Conservation (phyloP, 371 early-diverging fungal species). For the Batkoa obscura region DNA sequence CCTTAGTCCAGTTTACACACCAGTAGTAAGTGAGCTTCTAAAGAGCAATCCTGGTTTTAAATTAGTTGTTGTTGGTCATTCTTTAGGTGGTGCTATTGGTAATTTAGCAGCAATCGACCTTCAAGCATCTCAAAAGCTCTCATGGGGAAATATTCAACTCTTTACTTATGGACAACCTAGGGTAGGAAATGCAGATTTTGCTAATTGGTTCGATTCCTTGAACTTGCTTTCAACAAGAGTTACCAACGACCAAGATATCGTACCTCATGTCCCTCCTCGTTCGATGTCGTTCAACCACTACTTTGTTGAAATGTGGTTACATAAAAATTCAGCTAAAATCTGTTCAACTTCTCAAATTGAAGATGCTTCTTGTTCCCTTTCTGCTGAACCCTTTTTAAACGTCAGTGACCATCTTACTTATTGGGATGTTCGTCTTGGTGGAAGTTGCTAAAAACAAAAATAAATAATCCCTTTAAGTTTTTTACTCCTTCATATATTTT, state of each 20-base stretch:
- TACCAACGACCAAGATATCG: conserved; percentile 24
- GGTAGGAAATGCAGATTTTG: conserved; percentile 23
- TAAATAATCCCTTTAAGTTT: too few species aligned
- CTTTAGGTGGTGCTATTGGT: conserved; percentile 7
- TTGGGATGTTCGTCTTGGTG: not conserved
- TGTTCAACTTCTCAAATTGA: not conserved
- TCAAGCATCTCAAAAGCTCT: not conserved
- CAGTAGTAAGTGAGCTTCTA: not conserved
- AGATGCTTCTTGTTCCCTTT: not conserved
- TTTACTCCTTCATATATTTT: too few species aligned
- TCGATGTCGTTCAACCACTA: conserved; percentile 21
- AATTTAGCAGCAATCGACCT: not conserved
- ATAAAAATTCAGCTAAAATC: not conserved
- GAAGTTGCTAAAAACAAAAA: not conserved
- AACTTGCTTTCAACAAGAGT: conserved; percentile 15
- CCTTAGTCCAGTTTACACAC: not conserved
- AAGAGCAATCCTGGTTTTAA: conserved; percentile 5
- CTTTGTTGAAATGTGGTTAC: conserved; percentile 22
- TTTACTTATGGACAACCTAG: conserved; percentile 22
- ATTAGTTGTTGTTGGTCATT: conserved; percentile 7
- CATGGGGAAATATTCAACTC: not conserved
- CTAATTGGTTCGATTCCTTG: conserved; percentile 14
- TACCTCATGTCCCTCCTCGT: conserved; percentile 30
- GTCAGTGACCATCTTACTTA: not conserved
- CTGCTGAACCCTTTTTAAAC: not conserved